phyloP scores from a whole-genome alignment of 352 stramenopile species.

The Blastocystis sp. region DNA sequence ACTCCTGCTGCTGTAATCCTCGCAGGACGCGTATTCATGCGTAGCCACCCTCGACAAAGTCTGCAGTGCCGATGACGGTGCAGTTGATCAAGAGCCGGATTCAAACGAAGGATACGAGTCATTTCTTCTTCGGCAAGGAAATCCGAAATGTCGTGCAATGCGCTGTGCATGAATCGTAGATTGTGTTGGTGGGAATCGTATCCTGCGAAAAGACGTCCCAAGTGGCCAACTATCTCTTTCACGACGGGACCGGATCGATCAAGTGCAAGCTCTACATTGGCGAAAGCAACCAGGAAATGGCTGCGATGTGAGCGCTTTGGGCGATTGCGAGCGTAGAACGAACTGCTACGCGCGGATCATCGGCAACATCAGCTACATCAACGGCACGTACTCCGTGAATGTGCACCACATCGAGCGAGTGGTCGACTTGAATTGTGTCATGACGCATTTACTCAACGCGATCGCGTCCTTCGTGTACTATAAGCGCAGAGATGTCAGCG shows the following conservation, averaged over 20 bases:
- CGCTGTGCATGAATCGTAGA: neutral
- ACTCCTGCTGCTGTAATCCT: neutral
- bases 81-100: neutral
- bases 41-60: neutral
- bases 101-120: neutral
- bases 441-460: neutral
- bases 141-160: neutral
- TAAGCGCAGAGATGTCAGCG: neutral
- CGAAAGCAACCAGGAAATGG: constrained; percentile 4
- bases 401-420: constrained; percentile 3
- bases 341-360: neutral
- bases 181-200: neutral
- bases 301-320: neutral
- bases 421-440: neutral
- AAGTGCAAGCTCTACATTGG: neutral
- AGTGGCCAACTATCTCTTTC: neutral
- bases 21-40: neutral
- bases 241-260: constrained; percentile 1
- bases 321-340: neutral
- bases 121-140: neutral
- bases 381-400: neutral
- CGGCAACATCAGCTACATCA: neutral
- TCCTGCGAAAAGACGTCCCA: neutral
- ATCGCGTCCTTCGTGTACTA: neutral
- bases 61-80: neutral